phyloP scores from a whole-genome alignment of 2,329 filamentous ascomycete species.

The Cladosporium sp. region DNA sequence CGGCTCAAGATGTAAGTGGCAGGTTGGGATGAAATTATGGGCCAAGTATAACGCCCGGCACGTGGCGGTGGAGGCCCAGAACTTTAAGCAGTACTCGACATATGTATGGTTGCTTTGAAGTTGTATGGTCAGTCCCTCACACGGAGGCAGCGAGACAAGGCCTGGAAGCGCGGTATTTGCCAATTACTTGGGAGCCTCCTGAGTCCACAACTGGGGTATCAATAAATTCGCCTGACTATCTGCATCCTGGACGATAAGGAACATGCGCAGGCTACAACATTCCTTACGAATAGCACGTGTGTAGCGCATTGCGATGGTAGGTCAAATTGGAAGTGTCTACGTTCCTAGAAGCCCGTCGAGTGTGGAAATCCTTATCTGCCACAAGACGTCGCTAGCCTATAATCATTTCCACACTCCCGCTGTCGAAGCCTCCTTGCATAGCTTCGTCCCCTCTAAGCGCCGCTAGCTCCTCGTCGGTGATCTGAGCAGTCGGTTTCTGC shows the following conservation, averaged over 20 bases:
- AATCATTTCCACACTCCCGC: slow-evolving; percentile 11
- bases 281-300: too few relatives aligned
- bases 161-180: not conserved
- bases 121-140: not conserved
- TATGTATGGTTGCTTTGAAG: not conserved
- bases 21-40: not conserved
- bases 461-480: slow-evolving; percentile 20
- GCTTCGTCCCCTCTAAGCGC: slow-evolving; percentile 16
- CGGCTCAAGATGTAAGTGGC: slow-evolving; percentile 11
- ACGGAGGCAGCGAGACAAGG: not conserved
- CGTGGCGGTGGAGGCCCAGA: slow-evolving; percentile 11
- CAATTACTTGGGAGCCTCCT: not conserved
- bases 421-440: slow-evolving; percentile 14
- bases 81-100: not conserved
- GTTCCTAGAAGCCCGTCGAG: not conserved
- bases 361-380: not conserved
- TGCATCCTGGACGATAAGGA: too few relatives aligned
- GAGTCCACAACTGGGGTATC: not conserved
- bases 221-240: not conserved
- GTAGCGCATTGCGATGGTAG: too few relatives aligned
- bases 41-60: not conserved
- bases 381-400: slow-evolving; percentile 4
- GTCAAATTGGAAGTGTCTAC: too few relatives aligned
- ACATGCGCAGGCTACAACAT: too few relatives aligned
- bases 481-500: slow-evolving; percentile 20